Conservation (phyloP, 2,329 filamentous ascomycete species). For the Ceratocystis harringtonii region DNA sequence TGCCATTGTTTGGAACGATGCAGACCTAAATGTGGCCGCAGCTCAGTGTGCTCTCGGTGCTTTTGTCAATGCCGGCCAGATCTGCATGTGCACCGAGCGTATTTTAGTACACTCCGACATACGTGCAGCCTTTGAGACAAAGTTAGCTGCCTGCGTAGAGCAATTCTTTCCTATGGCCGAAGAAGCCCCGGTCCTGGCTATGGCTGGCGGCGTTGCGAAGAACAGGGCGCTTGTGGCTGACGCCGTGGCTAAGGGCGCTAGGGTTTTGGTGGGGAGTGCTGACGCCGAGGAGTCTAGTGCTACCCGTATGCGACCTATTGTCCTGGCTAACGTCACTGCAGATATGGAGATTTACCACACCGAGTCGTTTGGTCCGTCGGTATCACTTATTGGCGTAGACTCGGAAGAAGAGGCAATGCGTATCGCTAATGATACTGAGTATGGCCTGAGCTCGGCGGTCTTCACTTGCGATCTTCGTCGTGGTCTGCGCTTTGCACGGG, state of each 20-base stretch:
- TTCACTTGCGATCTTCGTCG: slow-evolving; percentile 54
- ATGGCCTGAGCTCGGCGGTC: slow-evolving; percentile 55
- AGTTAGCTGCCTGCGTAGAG: slow-evolving; percentile 28
- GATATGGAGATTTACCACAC: slow-evolving; percentile 59
- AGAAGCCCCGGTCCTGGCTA: slow-evolving; percentile 55
- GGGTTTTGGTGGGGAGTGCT: slow-evolving; percentile 28
- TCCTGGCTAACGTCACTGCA: slow-evolving; percentile 46
- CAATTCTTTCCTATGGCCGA: slow-evolving; percentile 38
- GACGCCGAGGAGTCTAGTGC: slow-evolving; percentile 24
- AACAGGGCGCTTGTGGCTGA: slow-evolving; percentile 53
- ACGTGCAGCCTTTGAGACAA: slow-evolving; percentile 31
- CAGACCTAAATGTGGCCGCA: slow-evolving; percentile 58
- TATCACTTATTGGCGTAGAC: slow-evolving; percentile 51
- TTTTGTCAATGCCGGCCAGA: slow-evolving; percentile 61
- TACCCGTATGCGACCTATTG: slow-evolving; percentile 43
- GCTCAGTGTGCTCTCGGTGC: slow-evolving; percentile 51
- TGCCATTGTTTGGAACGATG: slow-evolving; percentile 66
- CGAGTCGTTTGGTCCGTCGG: slow-evolving; percentile 65
- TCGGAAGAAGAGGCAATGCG: slow-evolving; percentile 55
- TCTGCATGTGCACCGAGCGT: slow-evolving; percentile 75
- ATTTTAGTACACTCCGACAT: slow-evolving; percentile 44
- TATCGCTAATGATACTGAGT: slow-evolving; percentile 69
- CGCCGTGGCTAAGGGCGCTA: slow-evolving; percentile 52
- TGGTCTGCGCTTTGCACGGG: slow-evolving; percentile 43
- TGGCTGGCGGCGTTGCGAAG: slow-evolving; percentile 48